These are phyloP conservation scores for Penicillium pulvis DNA, from an alignment of 495 filamentous ascomycete genomes.

Conservation along the genomic window DNA sequence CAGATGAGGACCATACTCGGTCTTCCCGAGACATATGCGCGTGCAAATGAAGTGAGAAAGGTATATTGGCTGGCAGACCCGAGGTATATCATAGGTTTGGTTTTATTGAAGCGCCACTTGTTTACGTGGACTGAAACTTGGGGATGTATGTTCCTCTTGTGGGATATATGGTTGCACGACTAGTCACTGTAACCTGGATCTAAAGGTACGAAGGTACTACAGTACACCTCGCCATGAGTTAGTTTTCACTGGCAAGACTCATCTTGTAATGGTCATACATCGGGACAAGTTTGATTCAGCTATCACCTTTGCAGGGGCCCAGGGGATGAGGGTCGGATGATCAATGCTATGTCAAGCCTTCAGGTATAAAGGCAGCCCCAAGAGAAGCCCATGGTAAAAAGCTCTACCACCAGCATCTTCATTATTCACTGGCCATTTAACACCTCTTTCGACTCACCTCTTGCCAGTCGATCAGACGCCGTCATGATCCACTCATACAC, in stretches of 20 bases:
- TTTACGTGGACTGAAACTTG: neutral
- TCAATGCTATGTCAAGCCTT: neutral
- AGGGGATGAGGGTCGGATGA: neutral
- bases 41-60: neutral
- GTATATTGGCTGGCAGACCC: neutral
- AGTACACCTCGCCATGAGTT: neutral
- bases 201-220: neutral
- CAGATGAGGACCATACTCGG: constrained; percentile 1
- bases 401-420: neutral
- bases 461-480: neutral
- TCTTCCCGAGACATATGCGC: constrained; percentile 19
- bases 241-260: neutral
- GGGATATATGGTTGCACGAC: neutral
- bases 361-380: neutral
- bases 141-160: neutral
- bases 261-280: neutral
- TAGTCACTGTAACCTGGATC: constrained; percentile 1
- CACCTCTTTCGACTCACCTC: neutral
- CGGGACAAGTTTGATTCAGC: neutral
- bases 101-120: neutral
- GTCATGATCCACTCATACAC: constrained; percentile 18
- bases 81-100: neutral
- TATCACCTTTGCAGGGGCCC: neutral
- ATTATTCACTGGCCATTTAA: neutral
- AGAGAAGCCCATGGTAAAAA: neutral